Conservation (phyloP, 2,329 filamentous ascomycete species). For the Aureobasidium pullulans region DNA sequence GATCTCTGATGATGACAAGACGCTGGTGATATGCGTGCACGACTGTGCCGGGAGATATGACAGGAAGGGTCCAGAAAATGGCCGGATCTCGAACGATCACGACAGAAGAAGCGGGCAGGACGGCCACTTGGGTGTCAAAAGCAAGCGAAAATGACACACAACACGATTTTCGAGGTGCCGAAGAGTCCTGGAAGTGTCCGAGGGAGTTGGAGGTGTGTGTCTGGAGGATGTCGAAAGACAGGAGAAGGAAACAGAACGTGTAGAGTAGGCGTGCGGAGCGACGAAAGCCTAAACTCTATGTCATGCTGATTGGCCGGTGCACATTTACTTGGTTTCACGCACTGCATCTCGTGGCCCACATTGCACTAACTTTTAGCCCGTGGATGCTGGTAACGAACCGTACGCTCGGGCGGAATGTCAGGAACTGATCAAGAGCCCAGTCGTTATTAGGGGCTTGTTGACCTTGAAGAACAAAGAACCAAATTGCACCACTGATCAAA, state of each 20-base stretch:
- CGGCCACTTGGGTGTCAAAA: slow-evolving; percentile 1
- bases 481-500: not conserved
- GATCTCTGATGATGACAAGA: not conserved
- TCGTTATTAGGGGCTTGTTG: not conserved
- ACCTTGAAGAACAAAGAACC: not conserved
- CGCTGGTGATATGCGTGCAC: not conserved
- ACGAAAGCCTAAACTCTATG: slow-evolving; percentile 13
- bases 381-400: not conserved
- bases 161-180: not conserved
- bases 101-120: not conserved
- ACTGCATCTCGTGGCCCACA: slow-evolving; percentile 9
- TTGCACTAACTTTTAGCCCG: not conserved
- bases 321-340: slow-evolving; percentile 4
- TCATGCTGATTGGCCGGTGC: slow-evolving; percentile 11
- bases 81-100: slow-evolving; percentile 9
- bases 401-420: slow-evolving; percentile 10
- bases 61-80: not conserved
- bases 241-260: slow-evolving; percentile 14
- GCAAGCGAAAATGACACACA: not conserved
- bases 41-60: not conserved
- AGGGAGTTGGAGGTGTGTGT: slow-evolving; percentile 5
- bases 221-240: slow-evolving; percentile 9
- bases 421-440: not conserved
- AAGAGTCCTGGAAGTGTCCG: not conserved
- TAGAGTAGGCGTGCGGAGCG: slow-evolving; percentile 13